These are phyloP conservation scores for Neurospora sp. DNA, from an alignment of 495 filamentous ascomycete species.

Conservation along the genomic window DNA sequence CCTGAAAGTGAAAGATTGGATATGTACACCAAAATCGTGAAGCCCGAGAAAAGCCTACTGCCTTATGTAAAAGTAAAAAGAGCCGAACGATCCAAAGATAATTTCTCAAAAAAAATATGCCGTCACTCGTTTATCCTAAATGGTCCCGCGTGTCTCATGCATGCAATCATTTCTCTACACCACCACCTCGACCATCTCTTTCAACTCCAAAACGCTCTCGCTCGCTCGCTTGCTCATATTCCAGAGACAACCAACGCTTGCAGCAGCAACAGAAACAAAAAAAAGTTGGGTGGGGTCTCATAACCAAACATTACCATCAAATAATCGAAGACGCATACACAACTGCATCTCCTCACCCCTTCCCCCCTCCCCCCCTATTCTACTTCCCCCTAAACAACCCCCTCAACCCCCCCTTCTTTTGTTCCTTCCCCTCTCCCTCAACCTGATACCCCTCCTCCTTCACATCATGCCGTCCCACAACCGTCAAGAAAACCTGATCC, in stretches of 20 bases:
- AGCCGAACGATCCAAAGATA: background rate
- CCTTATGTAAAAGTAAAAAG: background rate
- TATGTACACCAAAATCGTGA: background rate
- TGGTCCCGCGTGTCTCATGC: background rate
- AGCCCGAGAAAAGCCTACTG: background rate
- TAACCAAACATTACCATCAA: background rate
- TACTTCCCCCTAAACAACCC: background rate
- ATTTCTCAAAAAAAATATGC: background rate
- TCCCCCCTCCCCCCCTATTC: background rate
- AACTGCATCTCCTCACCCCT: background rate
- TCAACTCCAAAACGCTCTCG: background rate
- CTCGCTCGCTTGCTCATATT: background rate
- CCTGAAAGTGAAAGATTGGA: background rate
- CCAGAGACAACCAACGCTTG: background rate
- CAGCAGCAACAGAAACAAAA: background rate
- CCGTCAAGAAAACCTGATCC: constrained; percentile 79
- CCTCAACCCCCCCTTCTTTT: constrained; percentile 16
- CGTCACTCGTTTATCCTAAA: background rate
- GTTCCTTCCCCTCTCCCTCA: constrained; percentile 16
- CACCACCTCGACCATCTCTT: background rate
- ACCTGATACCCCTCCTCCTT: constrained; percentile 61
- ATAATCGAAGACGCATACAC: background rate
- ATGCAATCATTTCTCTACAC: background rate
- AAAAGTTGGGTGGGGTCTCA: too few relatives aligned
- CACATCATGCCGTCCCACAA: constrained; percentile 68